These are phyloP conservation scores for Coniella lustricola DNA, from an alignment of 2,329 filamentous ascomycete species.

Conservation along the genomic window DNA sequence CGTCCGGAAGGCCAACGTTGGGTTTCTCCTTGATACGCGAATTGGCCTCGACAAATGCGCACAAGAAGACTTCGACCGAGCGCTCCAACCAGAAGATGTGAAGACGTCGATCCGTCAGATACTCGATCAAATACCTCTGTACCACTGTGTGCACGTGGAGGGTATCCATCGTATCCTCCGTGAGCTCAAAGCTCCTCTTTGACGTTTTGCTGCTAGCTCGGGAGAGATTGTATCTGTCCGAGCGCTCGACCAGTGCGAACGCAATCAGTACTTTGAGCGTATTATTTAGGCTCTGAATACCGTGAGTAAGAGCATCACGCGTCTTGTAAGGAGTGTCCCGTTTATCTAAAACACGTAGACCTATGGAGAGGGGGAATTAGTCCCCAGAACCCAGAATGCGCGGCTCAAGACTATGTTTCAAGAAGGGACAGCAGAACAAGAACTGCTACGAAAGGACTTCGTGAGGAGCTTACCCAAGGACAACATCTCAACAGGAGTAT, in stretches of 20 bases:
- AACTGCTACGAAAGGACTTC: not conserved
- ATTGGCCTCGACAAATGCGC: slow-evolving; percentile 40
- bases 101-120: slow-evolving; percentile 32
- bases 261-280: slow-evolving; percentile 44
- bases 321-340: slow-evolving; percentile 38
- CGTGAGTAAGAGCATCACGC: slow-evolving; percentile 27
- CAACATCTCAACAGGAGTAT: slow-evolving; percentile 60
- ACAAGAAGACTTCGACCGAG: slow-evolving; percentile 40
- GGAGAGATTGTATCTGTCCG: slow-evolving; percentile 36
- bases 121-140: slow-evolving; percentile 42
- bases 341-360: slow-evolving; percentile 38
- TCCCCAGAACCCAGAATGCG: not conserved
- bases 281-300: slow-evolving; percentile 35
- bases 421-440: not conserved
- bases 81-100: slow-evolving; percentile 42
- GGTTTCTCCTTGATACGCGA: slow-evolving; percentile 34
- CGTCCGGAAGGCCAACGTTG: slow-evolving; percentile 39
- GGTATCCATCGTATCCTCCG: slow-evolving; percentile 40
- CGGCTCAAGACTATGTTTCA: not conserved
- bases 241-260: slow-evolving; percentile 45
- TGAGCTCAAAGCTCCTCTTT: slow-evolving; percentile 31
- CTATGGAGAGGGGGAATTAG: slow-evolving; percentile 20
- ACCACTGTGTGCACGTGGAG: slow-evolving; percentile 45
- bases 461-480: slow-evolving; percentile 37
- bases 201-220: slow-evolving; percentile 35